Evolutionary conservation across 2,329 filamentous ascomycete genomes (phyloP).

Genomic region (Stromatinia cepivora): DNA sequence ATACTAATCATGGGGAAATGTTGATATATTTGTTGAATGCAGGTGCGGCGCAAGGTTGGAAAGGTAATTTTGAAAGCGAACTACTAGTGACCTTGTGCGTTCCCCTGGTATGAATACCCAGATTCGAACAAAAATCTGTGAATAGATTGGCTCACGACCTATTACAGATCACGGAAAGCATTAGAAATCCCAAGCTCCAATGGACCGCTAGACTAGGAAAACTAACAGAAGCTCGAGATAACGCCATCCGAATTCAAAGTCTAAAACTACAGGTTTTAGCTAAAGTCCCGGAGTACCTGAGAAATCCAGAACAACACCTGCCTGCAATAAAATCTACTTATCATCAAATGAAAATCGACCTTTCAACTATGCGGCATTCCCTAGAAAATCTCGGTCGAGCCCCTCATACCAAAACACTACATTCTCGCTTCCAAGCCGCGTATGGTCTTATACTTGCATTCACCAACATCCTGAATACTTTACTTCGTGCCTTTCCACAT

Average conservation of each 20-base stretch:
- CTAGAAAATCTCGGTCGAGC: not conserved
- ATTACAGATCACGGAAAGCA: not conserved
- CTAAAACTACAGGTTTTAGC: not conserved
- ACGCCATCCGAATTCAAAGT: not conserved
- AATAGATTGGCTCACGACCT: not conserved
- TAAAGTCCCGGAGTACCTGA: not conserved
- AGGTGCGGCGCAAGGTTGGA: not conserved
- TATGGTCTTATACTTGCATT: constrained; percentile 3
- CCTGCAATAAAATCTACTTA: not conserved
- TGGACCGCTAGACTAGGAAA: not conserved
- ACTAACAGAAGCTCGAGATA: constrained; percentile 11
- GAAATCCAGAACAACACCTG: not conserved
- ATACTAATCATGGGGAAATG: not conserved
- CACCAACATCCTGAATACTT: not conserved
- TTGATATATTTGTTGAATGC: not conserved
- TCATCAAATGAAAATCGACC: not conserved
- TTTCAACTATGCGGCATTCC: not conserved
- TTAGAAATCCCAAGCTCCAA: not conserved
- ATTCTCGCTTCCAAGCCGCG: not conserved
- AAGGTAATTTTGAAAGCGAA: not conserved
- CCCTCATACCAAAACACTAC: not conserved
- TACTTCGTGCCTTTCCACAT: not conserved
- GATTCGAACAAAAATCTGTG: fast-evolving
- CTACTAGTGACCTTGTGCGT: not conserved
- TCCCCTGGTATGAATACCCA: not conserved